Evolutionary conservation across 2,329 filamentous ascomycete species (phyloP), one percentile per base, ranked within the genome.

Genomic region (Peltaster fructicola): DNA sequence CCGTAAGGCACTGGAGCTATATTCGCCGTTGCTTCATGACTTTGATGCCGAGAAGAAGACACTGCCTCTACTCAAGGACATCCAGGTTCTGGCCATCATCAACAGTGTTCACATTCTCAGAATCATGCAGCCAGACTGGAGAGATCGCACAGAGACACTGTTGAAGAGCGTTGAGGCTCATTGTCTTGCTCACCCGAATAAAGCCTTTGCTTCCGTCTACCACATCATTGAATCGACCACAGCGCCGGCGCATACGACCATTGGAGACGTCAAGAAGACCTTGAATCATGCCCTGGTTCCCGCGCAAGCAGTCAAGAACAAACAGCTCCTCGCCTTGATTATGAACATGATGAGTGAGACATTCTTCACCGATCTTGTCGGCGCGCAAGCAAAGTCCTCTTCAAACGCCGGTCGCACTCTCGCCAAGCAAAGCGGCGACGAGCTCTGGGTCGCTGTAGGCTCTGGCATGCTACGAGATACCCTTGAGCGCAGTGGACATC

Each of bases 311-410:
- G 71, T 75, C 6, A 61, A 62, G 27, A 92, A 92, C 45, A 68
- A 68, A 15, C 77, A 90, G 35, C 74, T 84, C 26, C 64, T 82
- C n/a, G 73, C 73, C 23, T 76, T 93, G 35, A 73, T 76, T 5
- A 66, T 93, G 30, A 82, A 73, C 37, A 73, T 88, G 35, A 90
- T 93, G 76, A 75, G 77, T 25, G 71, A 66, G 42, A 68, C 72
- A 25, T 76, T 92, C 41, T 93, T 84, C 49, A 73, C 74, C 22
- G 75, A 76, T 30, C 74, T 84, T 8, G 69, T 90, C 4, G 81
- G 81, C 24, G 52, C 56, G 17, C 57, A 62, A 35, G 53, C 68
- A 2, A 53, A 63, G 21, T 60, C 61, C 30, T 64, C 63, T 22
- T 50, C 44, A 29, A 57, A 27, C 36, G 59, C 32, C 39, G 55